Evolutionary conservation across 2,329 filamentous ascomycete genomes (phyloP).

Genomic region (Botrytis sinoallii): DNA sequence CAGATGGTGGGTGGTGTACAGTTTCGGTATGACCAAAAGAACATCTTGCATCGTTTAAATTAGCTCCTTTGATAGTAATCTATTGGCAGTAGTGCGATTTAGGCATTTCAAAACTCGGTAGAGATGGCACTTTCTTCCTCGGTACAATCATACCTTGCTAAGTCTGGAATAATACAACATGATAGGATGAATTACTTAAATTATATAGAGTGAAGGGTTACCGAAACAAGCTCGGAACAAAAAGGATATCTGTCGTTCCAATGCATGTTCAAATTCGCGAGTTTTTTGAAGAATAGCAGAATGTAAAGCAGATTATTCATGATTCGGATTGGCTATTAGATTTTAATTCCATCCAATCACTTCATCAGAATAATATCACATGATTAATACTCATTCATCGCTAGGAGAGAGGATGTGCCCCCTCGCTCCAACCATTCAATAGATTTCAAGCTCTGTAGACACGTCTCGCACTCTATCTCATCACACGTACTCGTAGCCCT

Average conservation of each 20-base stretch:
- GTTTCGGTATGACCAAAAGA: neutral
- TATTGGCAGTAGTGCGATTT: neutral
- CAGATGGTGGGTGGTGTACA: neutral
- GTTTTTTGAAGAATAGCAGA: neutral
- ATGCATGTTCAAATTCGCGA: neutral
- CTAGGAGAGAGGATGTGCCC: neutral
- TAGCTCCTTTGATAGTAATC: neutral
- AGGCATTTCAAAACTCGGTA: neutral
- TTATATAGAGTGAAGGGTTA: neutral
- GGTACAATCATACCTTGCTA: neutral
- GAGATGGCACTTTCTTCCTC: neutral
- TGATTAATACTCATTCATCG: neutral
- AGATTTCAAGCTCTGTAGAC: neutral
- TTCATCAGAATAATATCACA: neutral
- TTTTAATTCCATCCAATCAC: neutral
- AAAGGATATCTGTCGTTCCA: neutral
- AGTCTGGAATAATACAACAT: neutral
- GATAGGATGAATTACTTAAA: neutral
- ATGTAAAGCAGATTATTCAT: neutral
- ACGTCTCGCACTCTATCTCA: neutral
- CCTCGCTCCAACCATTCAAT: neutral
- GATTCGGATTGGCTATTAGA: neutral
- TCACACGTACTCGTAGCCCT: no score
- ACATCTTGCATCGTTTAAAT: neutral
- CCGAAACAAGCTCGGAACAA: neutral